Conservation (phyloP, 78 protist species). For the Guillardia theta region DNA sequence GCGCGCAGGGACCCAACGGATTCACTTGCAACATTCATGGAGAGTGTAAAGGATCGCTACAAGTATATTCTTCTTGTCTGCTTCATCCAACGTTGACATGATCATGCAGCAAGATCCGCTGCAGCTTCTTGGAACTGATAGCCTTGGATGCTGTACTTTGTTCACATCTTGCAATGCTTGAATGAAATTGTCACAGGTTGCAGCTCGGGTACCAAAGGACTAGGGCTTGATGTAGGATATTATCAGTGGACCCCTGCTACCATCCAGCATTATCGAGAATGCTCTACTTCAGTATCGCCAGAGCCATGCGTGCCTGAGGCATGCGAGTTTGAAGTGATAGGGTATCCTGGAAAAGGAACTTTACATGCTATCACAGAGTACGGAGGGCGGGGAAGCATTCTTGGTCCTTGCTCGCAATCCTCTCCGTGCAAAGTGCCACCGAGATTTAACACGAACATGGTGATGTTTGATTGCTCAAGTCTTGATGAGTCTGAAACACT, state of each 20-base stretch:
- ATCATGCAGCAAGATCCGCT: background rate
- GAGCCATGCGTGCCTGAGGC: background rate
- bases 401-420: background rate
- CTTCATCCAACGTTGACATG: background rate
- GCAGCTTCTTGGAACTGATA: background rate
- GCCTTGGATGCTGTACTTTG: background rate
- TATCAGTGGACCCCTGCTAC: background rate
- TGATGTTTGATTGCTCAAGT: background rate
- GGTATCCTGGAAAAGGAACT: background rate
- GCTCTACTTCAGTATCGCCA: background rate
- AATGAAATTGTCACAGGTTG: no score
- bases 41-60: background rate
- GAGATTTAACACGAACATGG: background rate
- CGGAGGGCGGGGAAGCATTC: background rate
- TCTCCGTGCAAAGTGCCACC: background rate
- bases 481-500: no score
- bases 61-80: background rate
- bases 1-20: background rate
- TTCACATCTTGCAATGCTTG: no score
- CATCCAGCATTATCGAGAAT: background rate
- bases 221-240: background rate
- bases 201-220: background rate
- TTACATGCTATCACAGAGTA: background rate
- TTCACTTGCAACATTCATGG: background rate
- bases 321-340: background rate